phyloP scores from a whole-genome alignment of 2,329 filamentous ascomycete species.

The Thelonectria olida region DNA sequence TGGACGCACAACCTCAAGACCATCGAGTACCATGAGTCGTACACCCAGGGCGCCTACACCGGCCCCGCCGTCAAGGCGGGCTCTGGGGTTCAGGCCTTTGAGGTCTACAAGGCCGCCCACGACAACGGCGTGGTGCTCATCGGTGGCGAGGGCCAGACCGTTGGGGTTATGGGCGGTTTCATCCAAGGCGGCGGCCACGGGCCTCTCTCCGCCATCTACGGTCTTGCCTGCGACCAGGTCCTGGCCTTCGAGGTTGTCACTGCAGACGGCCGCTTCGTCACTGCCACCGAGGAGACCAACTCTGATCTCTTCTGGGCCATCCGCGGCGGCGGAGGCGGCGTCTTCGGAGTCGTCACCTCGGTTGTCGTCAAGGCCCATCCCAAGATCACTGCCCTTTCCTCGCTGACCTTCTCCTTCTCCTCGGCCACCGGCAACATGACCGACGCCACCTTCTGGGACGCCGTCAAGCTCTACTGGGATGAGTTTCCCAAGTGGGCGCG shows the following conservation, averaged over 20 bases:
- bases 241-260: conserved; percentile 64
- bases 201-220: conserved; percentile 59
- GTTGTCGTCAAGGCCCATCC: conserved; percentile 46
- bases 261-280: conserved; percentile 56
- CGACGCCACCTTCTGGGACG: conserved; percentile 42
- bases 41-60: conserved; percentile 51
- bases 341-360: conserved; percentile 55
- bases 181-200: conserved; percentile 68
- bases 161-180: conserved; percentile 69
- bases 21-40: conserved; percentile 52
- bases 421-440: conserved; percentile 29
- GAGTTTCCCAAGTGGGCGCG: conserved; percentile 34
- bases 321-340: conserved; percentile 62
- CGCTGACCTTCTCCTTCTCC: conserved; percentile 40
- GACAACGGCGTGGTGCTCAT: conserved; percentile 58
- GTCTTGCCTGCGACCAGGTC: conserved; percentile 67
- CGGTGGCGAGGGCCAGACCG: conserved; percentile 62
- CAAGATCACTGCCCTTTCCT: conserved; percentile 43
- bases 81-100: conserved; percentile 60
- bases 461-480: conserved; percentile 33
- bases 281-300: conserved; percentile 53
- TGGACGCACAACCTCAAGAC: conserved; percentile 53
- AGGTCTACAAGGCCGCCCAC: conserved; percentile 56
- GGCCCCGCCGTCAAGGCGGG: conserved; percentile 62
- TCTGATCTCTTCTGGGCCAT: conserved; percentile 70